These are phyloP conservation scores for Pseudogymnoascus sp. DNA, from an alignment of 2,329 filamentous ascomycete genomes.

Conservation along the genomic window DNA sequence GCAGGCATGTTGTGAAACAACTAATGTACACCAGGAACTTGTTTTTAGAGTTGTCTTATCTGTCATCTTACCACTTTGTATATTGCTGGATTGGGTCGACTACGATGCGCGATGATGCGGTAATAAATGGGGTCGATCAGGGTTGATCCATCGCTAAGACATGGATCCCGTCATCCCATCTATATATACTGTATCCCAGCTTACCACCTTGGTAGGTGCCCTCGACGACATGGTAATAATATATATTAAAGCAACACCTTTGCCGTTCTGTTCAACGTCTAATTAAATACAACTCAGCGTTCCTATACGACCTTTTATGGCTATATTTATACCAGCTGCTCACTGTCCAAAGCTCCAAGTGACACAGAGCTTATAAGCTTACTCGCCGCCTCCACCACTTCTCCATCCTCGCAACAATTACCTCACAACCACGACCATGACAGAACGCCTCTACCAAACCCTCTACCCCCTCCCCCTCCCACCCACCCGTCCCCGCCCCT, in stretches of 20 bases:
- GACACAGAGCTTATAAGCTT: neutral
- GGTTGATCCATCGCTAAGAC: neutral
- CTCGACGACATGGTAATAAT: neutral
- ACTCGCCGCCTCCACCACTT: neutral
- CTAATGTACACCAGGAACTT: no score
- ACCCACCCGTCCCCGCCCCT: neutral
- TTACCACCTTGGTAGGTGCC: neutral
- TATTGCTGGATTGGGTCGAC: no score
- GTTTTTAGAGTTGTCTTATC: no score
- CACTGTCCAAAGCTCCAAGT: neutral
- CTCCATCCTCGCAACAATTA: no score
- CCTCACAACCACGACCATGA: neutral
- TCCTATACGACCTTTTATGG: neutral
- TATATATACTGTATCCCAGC: neutral
- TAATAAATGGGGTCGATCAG: neutral
- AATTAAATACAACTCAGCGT: neutral
- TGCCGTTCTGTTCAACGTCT: neutral
- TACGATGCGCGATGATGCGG: neutral
- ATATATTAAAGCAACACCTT: neutral
- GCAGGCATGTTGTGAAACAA: neutral
- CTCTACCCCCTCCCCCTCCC: neutral
- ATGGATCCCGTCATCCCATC: neutral
- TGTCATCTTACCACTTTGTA: no score
- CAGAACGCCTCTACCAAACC: neutral
- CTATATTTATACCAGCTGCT: neutral